These are phyloP conservation scores for Mortierella claussenii DNA, from an alignment of 192 early-diverging fungal species.

Conservation along the genomic window DNA sequence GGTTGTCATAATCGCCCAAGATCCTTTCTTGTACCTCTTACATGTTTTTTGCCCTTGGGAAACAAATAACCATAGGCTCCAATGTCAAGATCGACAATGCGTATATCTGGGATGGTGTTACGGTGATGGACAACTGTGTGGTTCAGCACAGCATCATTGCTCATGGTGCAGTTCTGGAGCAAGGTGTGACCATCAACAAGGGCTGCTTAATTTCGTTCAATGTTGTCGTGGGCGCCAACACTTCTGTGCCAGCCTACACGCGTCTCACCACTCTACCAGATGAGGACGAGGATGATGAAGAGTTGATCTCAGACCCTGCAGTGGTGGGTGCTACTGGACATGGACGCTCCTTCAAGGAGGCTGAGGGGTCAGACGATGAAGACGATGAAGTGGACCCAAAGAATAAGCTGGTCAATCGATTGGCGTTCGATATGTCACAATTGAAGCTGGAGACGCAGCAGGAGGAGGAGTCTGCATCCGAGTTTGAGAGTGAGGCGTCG, in stretches of 20 bases:
- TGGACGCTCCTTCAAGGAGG: constrained; percentile 53
- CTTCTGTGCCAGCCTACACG: constrained; percentile 72
- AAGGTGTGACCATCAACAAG: constrained; percentile 72
- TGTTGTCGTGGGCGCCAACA: constrained; percentile 79
- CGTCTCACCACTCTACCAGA: constrained; percentile 63
- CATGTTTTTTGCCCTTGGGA: no score
- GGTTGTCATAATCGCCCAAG: no score
- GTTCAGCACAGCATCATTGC: constrained; percentile 83
- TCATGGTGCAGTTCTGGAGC: constrained; percentile 70
- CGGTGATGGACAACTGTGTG: constrained; percentile 72
- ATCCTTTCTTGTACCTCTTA: no score
- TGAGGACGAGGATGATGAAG: constrained; percentile 57
- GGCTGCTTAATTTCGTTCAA: constrained; percentile 78
- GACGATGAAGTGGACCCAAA: constrained; percentile 64
- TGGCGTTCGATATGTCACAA: constrained; percentile 62
- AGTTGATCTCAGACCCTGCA: constrained; percentile 47
- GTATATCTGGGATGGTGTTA: constrained; percentile 86
- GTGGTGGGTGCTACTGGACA: constrained; percentile 65
- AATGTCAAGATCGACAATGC: constrained; percentile 83
- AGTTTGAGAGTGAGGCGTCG: constrained; percentile 59
- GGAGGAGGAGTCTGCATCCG: constrained; percentile 55
- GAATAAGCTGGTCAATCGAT: constrained; percentile 60
- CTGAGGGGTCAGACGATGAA: constrained; percentile 69
- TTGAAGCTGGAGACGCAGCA: constrained; percentile 44
- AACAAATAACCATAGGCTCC: constrained; percentile 69